phyloP scores from a whole-genome alignment of 2,329 filamentous ascomycete species.

The Lachnellula willkommii region DNA sequence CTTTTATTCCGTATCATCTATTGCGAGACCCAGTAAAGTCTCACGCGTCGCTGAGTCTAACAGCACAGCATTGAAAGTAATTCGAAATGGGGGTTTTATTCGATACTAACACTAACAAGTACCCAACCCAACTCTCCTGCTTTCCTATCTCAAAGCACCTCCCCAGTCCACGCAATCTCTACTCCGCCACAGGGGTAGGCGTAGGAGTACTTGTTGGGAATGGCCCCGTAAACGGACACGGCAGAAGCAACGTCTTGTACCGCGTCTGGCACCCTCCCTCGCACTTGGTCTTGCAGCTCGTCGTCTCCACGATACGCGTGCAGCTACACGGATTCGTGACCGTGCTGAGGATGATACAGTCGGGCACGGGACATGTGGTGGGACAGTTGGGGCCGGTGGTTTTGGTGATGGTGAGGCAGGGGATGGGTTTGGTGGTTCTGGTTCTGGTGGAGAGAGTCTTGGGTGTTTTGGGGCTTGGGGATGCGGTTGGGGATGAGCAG shows the following conservation, averaged over 20 bases:
- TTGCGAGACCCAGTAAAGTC: no score
- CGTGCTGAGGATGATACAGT: neutral
- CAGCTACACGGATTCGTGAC: slow-evolving; percentile 15
- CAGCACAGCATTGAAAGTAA: no score
- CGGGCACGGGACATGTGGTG: neutral
- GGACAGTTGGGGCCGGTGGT: slow-evolving; percentile 10
- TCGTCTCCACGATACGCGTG: slow-evolving; percentile 6
- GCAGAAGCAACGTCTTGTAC: slow-evolving; percentile 12
- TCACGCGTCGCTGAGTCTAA: no score
- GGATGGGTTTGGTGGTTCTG: neutral
- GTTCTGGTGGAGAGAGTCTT: neutral
- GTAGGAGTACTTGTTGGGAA: neutral
- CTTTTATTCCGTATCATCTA: no score
- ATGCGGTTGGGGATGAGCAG: neutral
- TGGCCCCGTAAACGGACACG: slow-evolving; percentile 9
- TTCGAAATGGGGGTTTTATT: no score
- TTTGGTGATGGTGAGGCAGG: slow-evolving; percentile 13
- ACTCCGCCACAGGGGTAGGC: neutral
- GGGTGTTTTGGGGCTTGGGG: neutral
- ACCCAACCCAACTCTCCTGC: no score
- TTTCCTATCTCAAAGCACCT: neutral
- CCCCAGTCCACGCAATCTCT: neutral
- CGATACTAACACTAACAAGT: no score
- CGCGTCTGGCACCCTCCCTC: slow-evolving; percentile 13
- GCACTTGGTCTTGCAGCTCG: slow-evolving; percentile 16